Evolutionary conservation across 192 early-diverging fungal species (phyloP), one percentile per base, ranked within the genome.

Genomic region (Phlyctochytrium bullatum): DNA sequence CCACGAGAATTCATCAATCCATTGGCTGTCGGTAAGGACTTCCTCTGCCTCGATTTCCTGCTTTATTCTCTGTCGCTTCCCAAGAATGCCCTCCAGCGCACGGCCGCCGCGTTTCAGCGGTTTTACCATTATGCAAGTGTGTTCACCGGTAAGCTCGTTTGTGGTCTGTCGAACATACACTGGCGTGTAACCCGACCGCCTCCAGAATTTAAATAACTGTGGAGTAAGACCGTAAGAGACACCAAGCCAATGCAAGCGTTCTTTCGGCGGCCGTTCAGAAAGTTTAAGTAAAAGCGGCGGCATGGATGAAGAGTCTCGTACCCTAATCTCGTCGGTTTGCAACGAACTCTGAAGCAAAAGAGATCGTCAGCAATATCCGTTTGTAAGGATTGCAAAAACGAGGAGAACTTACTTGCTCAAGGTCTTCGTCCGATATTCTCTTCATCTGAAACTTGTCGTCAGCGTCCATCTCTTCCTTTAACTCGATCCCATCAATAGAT

Each of bases 81-180:
- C 40, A 47, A 14, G 6, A 6, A 47, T 6, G 10, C 20, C 40
- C 27, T 82, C 51, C 75, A 86, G 71, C 52, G 69, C 69, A 3
- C 75, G 76, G 0, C 66, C 75, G 24, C 72, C 72, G 25, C 66
- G 58, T 6, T 82, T 69, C 28, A 98, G 79, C 2, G 88, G 87
- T 63, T 90, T 92, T 35, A 99, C 82, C 95, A 99, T 97, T 6
- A 99, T 91, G 70, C 94, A 97, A 3, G 97, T 95, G 71, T 98
- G 92, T 74, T 99, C 97, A 62, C 97, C 97, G 1, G 97, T 99
- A 32, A 99, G 76, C 12, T 97, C 95, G 69, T 99, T 99, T 67
- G 90, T 75, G 6, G 97, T 99, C 73, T 99, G 97, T 32, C 97
- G 92, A 59, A 98, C 72, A 71, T 99, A 99, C 52, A 99, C 88